phyloP scores from a whole-genome alignment of 1,139 yeast genomes.

The Nakaseomyces sp. region DNA sequence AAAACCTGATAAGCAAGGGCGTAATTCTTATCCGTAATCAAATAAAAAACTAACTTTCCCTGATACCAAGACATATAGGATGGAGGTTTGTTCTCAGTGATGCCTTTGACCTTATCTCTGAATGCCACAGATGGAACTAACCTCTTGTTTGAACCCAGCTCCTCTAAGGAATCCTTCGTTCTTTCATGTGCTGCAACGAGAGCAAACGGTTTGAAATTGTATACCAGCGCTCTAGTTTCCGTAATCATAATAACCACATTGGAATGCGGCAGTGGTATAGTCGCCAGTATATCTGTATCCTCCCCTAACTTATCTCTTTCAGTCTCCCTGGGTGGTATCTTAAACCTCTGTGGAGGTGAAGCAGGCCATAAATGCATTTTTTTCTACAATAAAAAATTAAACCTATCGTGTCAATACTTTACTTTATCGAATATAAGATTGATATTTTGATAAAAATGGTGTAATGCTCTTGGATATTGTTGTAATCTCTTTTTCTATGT shows the following conservation, averaged over 20 bases:
- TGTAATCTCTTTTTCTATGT: too few relatives aligned
- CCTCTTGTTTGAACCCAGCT: slow-evolving; percentile 33
- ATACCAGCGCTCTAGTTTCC: slow-evolving; percentile 23
- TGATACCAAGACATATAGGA: slow-evolving; percentile 13
- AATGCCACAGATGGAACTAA: slow-evolving; percentile 20
- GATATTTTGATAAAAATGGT: too few relatives aligned
- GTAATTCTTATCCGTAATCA: slow-evolving; percentile 24
- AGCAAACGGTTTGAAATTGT: slow-evolving; percentile 34
- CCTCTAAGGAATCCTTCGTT: slow-evolving; percentile 32
- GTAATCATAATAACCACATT: slow-evolving; percentile 25
- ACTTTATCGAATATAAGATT: too few relatives aligned
- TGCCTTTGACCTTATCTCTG: slow-evolving; percentile 17
- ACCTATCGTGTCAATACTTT: too few relatives aligned
- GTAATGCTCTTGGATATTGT: too few relatives aligned
- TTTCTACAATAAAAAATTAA: background rate
- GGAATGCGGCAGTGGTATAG: slow-evolving; percentile 18
- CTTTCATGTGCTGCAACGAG: slow-evolving; percentile 36
- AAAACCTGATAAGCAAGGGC: slow-evolving; percentile 27
- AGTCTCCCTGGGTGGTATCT: slow-evolving; percentile 7
- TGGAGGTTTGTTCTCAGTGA: slow-evolving; percentile 14
- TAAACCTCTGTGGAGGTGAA: slow-evolving; percentile 21
- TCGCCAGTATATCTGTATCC: slow-evolving; percentile 18
- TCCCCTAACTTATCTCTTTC: slow-evolving; percentile 6
- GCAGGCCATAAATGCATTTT: slow-evolving; percentile 25
- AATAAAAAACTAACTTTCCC: slow-evolving; percentile 24